A percentile compares a stretch with the other conserved stretches of the same genome.
phyloP scores from a whole-genome alignment of 2,329 filamentous ascomycete species.

The Bipolaris victoriae region DNA sequence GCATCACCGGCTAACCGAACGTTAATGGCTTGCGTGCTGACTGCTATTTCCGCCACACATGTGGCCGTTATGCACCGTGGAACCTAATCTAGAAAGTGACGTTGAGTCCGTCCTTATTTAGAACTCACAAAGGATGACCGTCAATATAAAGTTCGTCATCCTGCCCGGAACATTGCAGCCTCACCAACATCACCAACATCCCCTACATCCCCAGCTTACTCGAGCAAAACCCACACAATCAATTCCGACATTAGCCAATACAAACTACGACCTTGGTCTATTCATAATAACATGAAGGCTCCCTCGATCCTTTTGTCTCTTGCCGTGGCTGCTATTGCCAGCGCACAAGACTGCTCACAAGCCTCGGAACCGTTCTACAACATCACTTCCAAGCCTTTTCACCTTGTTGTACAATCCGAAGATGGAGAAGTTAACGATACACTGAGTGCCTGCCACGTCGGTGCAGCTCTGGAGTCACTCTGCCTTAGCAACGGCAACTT shows the following conservation, averaged over 20 bases:
- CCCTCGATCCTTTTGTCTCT: conserved; percentile 28
- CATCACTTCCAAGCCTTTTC: conserved; percentile 54
- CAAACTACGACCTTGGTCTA: neutral
- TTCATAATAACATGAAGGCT: conserved; percentile 29
- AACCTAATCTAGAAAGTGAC: conserved; percentile 8
- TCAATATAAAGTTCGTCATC: conserved; percentile 18
- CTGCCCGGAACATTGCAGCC: neutral
- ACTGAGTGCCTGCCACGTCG: conserved; percentile 55
- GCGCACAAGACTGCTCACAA: conserved; percentile 43
- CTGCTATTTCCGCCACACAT: conserved; percentile 15
- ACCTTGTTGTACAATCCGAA: conserved; percentile 49
- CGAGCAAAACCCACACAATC: conserved; percentile 7
- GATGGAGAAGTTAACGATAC: conserved; percentile 50
- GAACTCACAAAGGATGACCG: conserved; percentile 1
- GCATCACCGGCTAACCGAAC: conserved; percentile 14
- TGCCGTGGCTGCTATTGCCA: conserved; percentile 29
- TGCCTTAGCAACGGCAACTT: conserved; percentile 44
- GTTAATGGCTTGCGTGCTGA: conserved; percentile 14
- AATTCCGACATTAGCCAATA: neutral
- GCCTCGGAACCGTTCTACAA: conserved; percentile 26
- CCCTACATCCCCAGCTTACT: neutral
- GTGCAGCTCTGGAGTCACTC: conserved; percentile 57
- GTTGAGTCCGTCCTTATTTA: conserved; percentile 11
- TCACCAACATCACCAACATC: conserved; percentile 4
- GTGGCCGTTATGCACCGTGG: conserved; percentile 19